A percentile compares a stretch with the other conserved stretches of the same genome.
Evolutionary conservation across 23 red algal genomes (phyloP).

Genomic region (Agarophyton chilense): DNA sequence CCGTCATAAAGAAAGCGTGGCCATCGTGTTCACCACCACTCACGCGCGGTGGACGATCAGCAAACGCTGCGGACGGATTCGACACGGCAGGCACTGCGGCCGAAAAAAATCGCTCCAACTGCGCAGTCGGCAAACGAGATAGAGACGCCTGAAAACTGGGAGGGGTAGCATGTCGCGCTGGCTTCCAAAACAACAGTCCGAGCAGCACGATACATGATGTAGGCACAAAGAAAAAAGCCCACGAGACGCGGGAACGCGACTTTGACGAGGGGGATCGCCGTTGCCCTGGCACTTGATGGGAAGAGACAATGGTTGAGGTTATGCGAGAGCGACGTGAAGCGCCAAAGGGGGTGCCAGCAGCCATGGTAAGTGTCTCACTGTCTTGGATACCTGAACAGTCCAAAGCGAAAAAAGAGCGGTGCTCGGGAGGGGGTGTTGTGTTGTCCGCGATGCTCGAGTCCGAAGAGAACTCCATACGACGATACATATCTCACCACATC

Average conservation of each 20-base stretch:
- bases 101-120: conserved; percentile 9
- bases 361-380: neutral
- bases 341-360: neutral
- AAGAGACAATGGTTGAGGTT: neutral
- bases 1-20: conserved; percentile 22
- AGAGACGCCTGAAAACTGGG: neutral
- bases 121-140: neutral
- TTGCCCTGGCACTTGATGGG: neutral
- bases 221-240: neutral
- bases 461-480: too few relatives aligned
- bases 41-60: conserved; percentile 3
- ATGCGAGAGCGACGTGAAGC: conserved; percentile 2
- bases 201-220: neutral
- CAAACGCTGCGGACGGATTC: conserved; percentile 17
- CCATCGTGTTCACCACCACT: neutral
- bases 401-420: neutral
- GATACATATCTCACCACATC: too few relatives aligned
- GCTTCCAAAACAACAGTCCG: neutral
- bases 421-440: neutral
- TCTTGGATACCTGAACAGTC: too few relatives aligned
- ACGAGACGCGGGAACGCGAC: neutral
- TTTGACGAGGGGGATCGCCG: neutral
- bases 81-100: conserved; percentile 8
- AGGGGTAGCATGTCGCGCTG: neutral
- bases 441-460: neutral